Conservation (phyloP, 2,329 filamentous ascomycete species). For the Lomentospora prolificans region DNA sequence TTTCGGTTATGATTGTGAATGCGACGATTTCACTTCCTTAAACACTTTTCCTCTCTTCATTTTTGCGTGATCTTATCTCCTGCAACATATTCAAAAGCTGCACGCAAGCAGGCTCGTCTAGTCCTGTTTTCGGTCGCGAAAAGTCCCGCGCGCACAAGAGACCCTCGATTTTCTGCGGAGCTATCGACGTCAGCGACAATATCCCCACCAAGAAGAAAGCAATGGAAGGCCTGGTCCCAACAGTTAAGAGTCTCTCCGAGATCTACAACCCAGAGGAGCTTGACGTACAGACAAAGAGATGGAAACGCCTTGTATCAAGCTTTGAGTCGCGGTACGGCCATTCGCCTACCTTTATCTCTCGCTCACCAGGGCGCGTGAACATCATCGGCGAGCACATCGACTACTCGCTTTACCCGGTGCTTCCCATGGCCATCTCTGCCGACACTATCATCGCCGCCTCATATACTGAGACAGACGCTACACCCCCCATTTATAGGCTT, state of each 20-base stretch:
- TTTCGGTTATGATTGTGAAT: no score
- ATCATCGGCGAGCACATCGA: conserved; percentile 99
- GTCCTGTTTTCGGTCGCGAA: no score
- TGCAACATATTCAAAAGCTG: no score
- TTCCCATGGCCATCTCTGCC: conserved; percentile 90
- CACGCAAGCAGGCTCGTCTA: no score
- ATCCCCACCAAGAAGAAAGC: background rate
- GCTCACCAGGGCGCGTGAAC: conserved; percentile 91
- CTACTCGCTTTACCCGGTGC: conserved; percentile 91
- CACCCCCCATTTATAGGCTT: conserved; percentile 51
- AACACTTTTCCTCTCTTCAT: no score
- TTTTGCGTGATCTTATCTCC: no score
- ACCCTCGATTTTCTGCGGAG: background rate
- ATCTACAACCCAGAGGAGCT: conserved; percentile 74
- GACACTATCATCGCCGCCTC: conserved; percentile 81
- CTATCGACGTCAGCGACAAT: background rate
- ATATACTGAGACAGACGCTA: conserved; percentile 38
- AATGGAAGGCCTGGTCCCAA: conserved; percentile 50
- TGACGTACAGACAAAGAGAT: conserved; percentile 58
- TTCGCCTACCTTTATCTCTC: conserved; percentile 68
- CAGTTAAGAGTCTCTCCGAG: conserved; percentile 63
- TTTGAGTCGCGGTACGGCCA: conserved; percentile 65
- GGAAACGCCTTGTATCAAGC: conserved; percentile 60
- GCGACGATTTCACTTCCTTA: no score
- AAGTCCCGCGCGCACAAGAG: background rate